These are phyloP conservation scores for Phytophthora sansomeana DNA, from an alignment of 352 stramenopile genomes.

Conservation along the genomic window DNA sequence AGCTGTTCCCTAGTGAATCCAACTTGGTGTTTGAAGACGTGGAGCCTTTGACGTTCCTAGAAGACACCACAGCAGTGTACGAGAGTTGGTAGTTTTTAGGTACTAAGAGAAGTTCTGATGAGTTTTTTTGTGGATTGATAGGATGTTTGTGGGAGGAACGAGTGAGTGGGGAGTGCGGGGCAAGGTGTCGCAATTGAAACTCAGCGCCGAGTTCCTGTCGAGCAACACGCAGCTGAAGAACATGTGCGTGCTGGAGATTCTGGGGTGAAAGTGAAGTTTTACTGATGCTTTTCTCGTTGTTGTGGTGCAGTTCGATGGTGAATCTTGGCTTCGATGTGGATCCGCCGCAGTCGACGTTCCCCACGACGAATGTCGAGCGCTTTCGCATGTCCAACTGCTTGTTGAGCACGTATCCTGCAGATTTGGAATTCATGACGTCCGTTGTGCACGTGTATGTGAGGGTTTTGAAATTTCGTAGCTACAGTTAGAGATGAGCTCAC, in stretches of 20 bases:
- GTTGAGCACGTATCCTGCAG: slow-evolving; percentile 57
- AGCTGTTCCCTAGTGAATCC: slow-evolving; percentile 41
- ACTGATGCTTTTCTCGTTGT: slow-evolving; percentile 5
- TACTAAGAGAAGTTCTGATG: background rate
- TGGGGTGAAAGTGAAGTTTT: background rate
- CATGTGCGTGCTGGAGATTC: slow-evolving; percentile 41
- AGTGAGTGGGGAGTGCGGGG: slow-evolving; percentile 52
- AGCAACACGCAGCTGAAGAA: slow-evolving; percentile 45
- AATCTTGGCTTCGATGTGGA: slow-evolving; percentile 59
- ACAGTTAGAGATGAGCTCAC: background rate
- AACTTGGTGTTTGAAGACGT: slow-evolving; percentile 44
- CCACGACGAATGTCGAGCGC: slow-evolving; percentile 49
- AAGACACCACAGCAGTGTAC: slow-evolving; percentile 41
- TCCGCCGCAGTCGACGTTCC: slow-evolving; percentile 56
- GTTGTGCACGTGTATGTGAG: slow-evolving; percentile 60
- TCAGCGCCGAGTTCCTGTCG: slow-evolving; percentile 44
- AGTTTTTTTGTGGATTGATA: slow-evolving; percentile 25
- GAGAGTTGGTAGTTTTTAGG: slow-evolving; percentile 4
- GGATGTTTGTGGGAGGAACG: slow-evolving; percentile 56
- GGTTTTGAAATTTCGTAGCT: background rate
- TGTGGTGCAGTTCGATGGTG: slow-evolving; percentile 49
- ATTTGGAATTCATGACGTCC: slow-evolving; percentile 56
- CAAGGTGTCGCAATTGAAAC: slow-evolving; percentile 49
- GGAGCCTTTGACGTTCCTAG: slow-evolving; percentile 45
- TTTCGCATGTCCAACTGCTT: slow-evolving; percentile 68